These are phyloP conservation scores for Pterulicium gracile DNA, from an alignment of 1,284 basidiomycete genomes.

Conservation along the genomic window DNA sequence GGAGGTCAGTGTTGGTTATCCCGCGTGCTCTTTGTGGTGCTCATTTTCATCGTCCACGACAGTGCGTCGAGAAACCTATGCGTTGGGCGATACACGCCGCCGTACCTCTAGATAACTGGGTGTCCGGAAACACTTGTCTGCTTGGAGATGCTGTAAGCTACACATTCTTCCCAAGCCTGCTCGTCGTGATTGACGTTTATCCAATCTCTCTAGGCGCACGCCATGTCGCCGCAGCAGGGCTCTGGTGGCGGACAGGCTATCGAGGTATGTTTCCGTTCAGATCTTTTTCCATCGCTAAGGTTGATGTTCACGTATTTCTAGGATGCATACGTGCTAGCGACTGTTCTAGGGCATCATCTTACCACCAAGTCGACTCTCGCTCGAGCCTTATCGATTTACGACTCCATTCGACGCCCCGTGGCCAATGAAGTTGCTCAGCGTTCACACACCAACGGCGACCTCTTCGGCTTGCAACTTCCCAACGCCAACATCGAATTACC, in stretches of 20 bases:
- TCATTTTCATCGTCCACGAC: too few relatives aligned
- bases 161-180: neutral
- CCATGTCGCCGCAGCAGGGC: conserved; percentile 27
- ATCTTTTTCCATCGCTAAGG: too few relatives aligned
- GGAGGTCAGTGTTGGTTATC: conserved; percentile 8
- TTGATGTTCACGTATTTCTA: conserved; percentile 6
- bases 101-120: conserved; percentile 16
- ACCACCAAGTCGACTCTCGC: conserved; percentile 16
- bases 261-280: too few relatives aligned
- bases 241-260: conserved; percentile 29
- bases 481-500: too few relatives aligned
- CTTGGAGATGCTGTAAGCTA: conserved; percentile 26
- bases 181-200: too few relatives aligned
- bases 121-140: conserved; percentile 17
- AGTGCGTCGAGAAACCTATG: conserved; percentile 19
- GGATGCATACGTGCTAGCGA: conserved; percentile 25
- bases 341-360: conserved; percentile 19
- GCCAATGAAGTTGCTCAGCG: conserved; percentile 18
- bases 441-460: conserved; percentile 16
- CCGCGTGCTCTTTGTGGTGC: neutral
- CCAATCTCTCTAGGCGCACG: conserved; percentile 30
- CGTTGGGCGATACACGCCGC: conserved; percentile 23
- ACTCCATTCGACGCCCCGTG: conserved; percentile 24
- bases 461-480: conserved; percentile 16
- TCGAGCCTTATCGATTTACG: conserved; percentile 22